Evolutionary conservation across 2,329 filamentous ascomycete species (phyloP), one percentile per base, ranked within the genome.

Genomic region (Sporothrix humicola): DNA sequence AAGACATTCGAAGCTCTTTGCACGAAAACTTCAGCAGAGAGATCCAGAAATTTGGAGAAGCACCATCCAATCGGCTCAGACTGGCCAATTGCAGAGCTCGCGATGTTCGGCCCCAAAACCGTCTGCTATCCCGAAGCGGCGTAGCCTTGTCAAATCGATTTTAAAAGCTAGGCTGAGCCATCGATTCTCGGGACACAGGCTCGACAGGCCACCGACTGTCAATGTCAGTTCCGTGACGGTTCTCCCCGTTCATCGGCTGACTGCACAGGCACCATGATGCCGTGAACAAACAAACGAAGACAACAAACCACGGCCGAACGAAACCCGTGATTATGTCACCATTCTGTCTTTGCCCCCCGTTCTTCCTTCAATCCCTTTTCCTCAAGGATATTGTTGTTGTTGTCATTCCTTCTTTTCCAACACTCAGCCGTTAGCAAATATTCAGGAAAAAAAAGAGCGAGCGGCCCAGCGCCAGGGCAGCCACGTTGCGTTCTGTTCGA

Each of bases 401-500:
- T 44, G 31, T 63, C 58, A 17, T 48, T 48, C 42, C 44, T n/a
- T 66, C 61, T 26, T 20, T 44, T 15, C 12, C 44, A 48, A 48
- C 59, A 26, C 20, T 15, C 26, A 13, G n/a, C n/a, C n/a, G n/a
- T n/a, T n/a, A n/a, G 61, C 61, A 58, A 13, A 48, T 48, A 48
- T 3, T 9, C 9, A 48, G 10, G n/a, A 54, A 6, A 12, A 63
- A 63, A 63, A 44, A 10, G 37, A 63, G 37, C 44, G 44, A 48
- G 48, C 17, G 26, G 50, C 46, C 46, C 65, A 17, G 23, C 65
- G 65, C 65, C 66, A 56, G 66, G 31, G 26, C 50, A 26, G 50
- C 75, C 42, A 61, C 79, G 37, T 68, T 72, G 20, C 15, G 23
- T 42, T 61, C 12, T 23, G 9, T 13, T 17, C 50, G 20, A 23